phyloP scores from a whole-genome alignment of 2,329 filamentous ascomycete species.

The Neoscytalidium dimidiatum region DNA sequence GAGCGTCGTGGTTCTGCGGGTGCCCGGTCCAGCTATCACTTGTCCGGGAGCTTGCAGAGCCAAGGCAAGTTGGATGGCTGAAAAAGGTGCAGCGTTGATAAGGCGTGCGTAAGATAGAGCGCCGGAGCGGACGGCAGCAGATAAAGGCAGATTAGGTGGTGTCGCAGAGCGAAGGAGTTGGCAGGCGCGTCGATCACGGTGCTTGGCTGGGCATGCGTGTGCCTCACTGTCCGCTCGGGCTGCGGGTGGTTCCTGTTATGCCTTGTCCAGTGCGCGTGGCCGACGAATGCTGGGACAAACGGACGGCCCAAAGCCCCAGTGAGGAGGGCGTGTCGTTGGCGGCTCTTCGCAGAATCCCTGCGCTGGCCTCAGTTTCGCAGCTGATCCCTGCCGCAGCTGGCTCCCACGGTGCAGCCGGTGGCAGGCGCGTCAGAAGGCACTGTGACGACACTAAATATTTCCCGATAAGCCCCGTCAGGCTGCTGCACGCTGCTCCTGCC shows the following conservation, averaged over 20 bases:
- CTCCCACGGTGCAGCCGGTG: not conserved
- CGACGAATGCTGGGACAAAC: not conserved
- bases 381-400: not conserved
- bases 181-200: not conserved
- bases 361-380: not conserved
- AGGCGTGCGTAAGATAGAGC: not conserved
- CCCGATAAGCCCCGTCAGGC: slow-evolving; percentile 4
- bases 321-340: not conserved
- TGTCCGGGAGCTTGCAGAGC: not conserved
- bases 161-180: not conserved
- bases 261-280: not conserved
- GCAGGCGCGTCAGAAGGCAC: not conserved
- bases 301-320: not conserved
- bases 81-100: not conserved
- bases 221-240: not conserved
- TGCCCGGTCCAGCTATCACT: not conserved
- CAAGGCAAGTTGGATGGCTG: not conserved
- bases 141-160: not conserved
- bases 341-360: not conserved
- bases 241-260: not conserved
- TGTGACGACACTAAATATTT: slow-evolving; percentile 2
- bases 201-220: not conserved
- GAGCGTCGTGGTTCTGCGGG: not conserved
- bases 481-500: not conserved
- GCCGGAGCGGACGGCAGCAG: not conserved